A percentile compares a stretch with the other conserved stretches of the same genome.
phyloP scores from a whole-genome alignment of 352 stramenopile species.

The Discostella stelligera region DNA sequence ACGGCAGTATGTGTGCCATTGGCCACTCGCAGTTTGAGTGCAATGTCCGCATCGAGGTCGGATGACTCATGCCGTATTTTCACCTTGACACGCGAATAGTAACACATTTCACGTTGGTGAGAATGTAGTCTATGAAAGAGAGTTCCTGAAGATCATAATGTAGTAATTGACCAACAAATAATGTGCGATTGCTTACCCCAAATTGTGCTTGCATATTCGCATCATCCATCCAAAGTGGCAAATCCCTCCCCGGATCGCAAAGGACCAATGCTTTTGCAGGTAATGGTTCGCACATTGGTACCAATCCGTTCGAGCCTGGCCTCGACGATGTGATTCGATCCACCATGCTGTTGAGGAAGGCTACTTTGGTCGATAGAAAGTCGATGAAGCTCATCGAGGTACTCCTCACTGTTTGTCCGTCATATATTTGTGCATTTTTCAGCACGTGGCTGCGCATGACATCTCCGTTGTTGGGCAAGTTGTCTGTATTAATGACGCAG shows the following conservation, averaged over 20 bases:
- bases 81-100: conserved; percentile 14
- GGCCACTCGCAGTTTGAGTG: conserved; percentile 89
- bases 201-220: conserved; percentile 16
- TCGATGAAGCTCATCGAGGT: conserved; percentile 25
- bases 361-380: conserved; percentile 56
- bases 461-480: conserved; percentile 76
- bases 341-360: conserved; percentile 81
- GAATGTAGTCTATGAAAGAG: neutral
- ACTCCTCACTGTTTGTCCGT: neutral
- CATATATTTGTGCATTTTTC: conserved; percentile 38
- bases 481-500: conserved; percentile 78
- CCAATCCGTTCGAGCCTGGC: conserved; percentile 39
- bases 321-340: conserved; percentile 77
- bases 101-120: neutral
- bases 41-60: conserved; percentile 84
- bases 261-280: conserved; percentile 77
- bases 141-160: neutral
- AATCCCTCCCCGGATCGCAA: conserved; percentile 54
- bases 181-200: conserved; percentile 24
- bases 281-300: conserved; percentile 67
- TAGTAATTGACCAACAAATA: neutral
- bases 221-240: conserved; percentile 54
- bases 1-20: conserved; percentile 91
- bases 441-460: conserved; percentile 63
- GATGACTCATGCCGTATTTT: conserved; percentile 41